phyloP scores from a whole-genome alignment of 2,329 filamentous ascomycete species.

The Fusarium virguliforme region DNA sequence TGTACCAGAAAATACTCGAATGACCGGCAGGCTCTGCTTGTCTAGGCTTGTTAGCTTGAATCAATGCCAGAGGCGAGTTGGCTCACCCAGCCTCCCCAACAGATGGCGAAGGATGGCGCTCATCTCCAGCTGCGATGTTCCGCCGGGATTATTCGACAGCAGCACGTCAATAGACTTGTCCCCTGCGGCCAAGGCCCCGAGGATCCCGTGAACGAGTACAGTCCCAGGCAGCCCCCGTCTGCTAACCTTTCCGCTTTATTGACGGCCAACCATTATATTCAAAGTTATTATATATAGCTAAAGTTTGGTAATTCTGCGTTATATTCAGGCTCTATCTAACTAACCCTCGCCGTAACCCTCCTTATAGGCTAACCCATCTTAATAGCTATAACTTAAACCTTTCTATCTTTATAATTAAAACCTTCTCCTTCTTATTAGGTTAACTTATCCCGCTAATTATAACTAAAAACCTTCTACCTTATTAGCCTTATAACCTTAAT shows the following conservation, averaged over 20 bases:
- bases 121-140: conserved; percentile 42
- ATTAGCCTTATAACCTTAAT: no score
- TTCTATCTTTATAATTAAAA: no score
- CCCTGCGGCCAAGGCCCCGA: no score
- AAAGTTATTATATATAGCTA: no score
- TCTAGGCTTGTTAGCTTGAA: background rate
- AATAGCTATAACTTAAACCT: no score
- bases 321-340: no score
- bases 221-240: conserved; percentile 67
- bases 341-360: no score
- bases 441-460: no score
- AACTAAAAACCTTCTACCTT: no score
- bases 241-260: conserved; percentile 65
- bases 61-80: background rate
- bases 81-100: conserved; percentile 34
- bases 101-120: conserved; percentile 41
- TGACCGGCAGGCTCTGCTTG: conserved; percentile 65
- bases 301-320: no score
- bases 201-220: background rate
- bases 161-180: background rate
- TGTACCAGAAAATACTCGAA: conserved; percentile 57
- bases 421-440: no score
- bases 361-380: no score
- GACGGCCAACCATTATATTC: conserved; percentile 64
- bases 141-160: conserved; percentile 47